Evolutionary conservation across 352 stramenopile genomes (phyloP).

Genomic region (Globisporangium spiculum): DNA sequence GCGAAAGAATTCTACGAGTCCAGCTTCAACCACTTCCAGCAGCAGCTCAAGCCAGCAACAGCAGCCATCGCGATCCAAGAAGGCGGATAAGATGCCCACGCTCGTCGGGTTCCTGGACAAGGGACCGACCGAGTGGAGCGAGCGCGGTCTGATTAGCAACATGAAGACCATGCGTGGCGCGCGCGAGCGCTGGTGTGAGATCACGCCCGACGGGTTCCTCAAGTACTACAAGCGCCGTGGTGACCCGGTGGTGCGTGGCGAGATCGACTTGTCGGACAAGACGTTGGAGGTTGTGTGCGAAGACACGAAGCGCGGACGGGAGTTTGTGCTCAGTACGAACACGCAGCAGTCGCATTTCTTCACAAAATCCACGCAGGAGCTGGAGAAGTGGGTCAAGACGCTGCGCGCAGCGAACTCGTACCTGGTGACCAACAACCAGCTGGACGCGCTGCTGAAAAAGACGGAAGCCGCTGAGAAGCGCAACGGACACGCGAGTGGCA

Average conservation of each 20-base stretch:
- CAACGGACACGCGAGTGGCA: conserved; percentile 2
- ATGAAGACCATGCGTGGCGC: conserved; percentile 87
- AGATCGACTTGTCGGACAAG: conserved; percentile 76
- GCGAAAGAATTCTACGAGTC: conserved; percentile 9
- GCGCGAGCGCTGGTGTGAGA: conserved; percentile 83
- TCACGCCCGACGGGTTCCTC: conserved; percentile 64
- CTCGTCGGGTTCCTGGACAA: conserved; percentile 80
- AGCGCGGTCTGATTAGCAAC: conserved; percentile 68
- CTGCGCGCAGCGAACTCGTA: conserved; percentile 65
- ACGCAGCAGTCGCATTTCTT: conserved; percentile 87
- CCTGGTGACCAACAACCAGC: conserved; percentile 45
- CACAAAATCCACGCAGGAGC: conserved; percentile 65
- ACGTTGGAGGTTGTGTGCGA: conserved; percentile 84
- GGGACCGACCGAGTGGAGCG: conserved; percentile 83
- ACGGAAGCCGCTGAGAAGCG: conserved; percentile 25
- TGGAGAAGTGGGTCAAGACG: conserved; percentile 78
- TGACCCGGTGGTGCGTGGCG: conserved; percentile 73
- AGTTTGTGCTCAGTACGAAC: conserved; percentile 81
- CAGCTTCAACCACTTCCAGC: conserved; percentile 12
- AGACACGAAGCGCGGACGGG: conserved; percentile 64
- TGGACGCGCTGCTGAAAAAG: conserved; percentile 32
- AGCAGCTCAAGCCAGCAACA: conserved; percentile 15
- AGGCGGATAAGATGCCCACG: conserved; percentile 68
- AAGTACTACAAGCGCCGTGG: conserved; percentile 88
- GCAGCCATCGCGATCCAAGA: conserved; percentile 25